phyloP scores from a whole-genome alignment of 2,329 filamentous ascomycete genomes.

The Fusarium falciforme region DNA sequence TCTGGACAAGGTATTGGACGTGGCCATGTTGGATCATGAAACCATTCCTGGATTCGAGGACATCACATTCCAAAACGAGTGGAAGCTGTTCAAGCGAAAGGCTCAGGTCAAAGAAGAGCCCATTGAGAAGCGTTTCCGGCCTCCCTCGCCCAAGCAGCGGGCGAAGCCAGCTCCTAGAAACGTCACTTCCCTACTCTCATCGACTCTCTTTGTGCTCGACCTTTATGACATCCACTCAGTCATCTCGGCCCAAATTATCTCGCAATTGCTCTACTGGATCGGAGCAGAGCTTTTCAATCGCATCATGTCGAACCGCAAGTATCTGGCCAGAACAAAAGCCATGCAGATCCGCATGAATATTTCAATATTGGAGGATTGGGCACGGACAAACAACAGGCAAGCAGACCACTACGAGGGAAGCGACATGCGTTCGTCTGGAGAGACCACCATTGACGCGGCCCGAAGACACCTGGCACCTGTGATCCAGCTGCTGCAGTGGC shows the following conservation, averaged over 20 bases:
- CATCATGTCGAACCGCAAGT: slow-evolving; percentile 95
- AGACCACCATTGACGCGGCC: slow-evolving; percentile 86
- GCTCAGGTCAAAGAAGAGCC: slow-evolving; percentile 91
- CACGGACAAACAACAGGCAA: slow-evolving; percentile 89
- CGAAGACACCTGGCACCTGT: slow-evolving; percentile 88
- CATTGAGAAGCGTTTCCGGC: slow-evolving; percentile 88
- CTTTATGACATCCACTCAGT: slow-evolving; percentile 99
- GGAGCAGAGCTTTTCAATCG: slow-evolving; percentile 97
- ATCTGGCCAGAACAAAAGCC: slow-evolving; percentile 93
- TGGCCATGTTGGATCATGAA: slow-evolving; percentile 96
- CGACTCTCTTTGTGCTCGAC: slow-evolving; percentile 95
- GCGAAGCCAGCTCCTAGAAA: slow-evolving; percentile 94
- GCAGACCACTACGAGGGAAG: slow-evolving; percentile 97
- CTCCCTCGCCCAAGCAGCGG: slow-evolving; percentile 91
- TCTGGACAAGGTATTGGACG: slow-evolving; percentile 94
- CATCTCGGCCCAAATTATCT: slow-evolving; percentile 90
- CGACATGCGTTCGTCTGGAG: slow-evolving; percentile 85
- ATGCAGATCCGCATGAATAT: slow-evolving; percentile 99
- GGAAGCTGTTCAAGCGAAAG: slow-evolving; percentile 96
- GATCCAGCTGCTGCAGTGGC: slow-evolving; percentile 95
- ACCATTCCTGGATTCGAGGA: slow-evolving; percentile 98
- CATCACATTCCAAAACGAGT: slow-evolving; percentile 97
- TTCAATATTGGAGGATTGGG: slow-evolving; percentile 95
- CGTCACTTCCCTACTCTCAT: slow-evolving; percentile 94
- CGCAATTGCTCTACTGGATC: slow-evolving; percentile 95